phyloP scores from a whole-genome alignment of 306 rosid species.

The Hylodesmum podocarpum region DNA sequence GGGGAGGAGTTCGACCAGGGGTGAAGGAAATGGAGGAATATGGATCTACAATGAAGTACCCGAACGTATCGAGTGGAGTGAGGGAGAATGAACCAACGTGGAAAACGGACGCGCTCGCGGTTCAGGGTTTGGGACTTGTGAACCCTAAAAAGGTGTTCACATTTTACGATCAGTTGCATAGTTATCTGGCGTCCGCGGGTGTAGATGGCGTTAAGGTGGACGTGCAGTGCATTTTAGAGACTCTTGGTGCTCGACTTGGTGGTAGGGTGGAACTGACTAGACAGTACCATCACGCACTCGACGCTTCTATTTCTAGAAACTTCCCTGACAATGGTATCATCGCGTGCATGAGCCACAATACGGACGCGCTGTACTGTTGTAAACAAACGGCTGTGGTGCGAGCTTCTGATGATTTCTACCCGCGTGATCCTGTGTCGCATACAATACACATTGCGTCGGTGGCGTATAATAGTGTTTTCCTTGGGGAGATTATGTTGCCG shows the following conservation, averaged over 20 bases:
- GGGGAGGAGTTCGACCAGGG: constrained; percentile 90
- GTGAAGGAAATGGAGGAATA: constrained; percentile 70
- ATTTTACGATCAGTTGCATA: constrained; percentile 72
- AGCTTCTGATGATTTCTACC: constrained; percentile 92
- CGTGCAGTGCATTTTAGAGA: constrained; percentile 86
- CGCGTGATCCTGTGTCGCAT: constrained; percentile 77
- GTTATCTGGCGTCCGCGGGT: constrained; percentile 73
- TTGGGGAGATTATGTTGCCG: constrained; percentile 89
- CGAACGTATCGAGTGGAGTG: constrained; percentile 58
- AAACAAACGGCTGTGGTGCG: constrained; percentile 82
- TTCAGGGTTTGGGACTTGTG: constrained; percentile 77
- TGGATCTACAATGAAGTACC: constrained; percentile 55
- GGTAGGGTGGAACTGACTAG: constrained; percentile 83
- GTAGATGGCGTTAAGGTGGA: constrained; percentile 96
- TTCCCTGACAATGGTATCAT: constrained; percentile 79
- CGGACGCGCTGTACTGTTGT: constrained; percentile 80
- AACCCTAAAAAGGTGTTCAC: constrained; percentile 60
- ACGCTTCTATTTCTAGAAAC: constrained; percentile 74
- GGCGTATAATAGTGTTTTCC: constrained; percentile 82
- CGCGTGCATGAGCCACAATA: constrained; percentile 96
- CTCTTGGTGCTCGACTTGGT: constrained; percentile 74
- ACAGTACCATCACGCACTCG: constrained; percentile 84
- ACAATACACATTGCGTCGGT: constrained; percentile 89
- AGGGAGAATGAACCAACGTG: constrained; percentile 77
- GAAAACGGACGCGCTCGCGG: constrained; percentile 53